phyloP scores from a whole-genome alignment of 2,329 filamentous ascomycete species.

The Diaporthe citrichinensis region DNA sequence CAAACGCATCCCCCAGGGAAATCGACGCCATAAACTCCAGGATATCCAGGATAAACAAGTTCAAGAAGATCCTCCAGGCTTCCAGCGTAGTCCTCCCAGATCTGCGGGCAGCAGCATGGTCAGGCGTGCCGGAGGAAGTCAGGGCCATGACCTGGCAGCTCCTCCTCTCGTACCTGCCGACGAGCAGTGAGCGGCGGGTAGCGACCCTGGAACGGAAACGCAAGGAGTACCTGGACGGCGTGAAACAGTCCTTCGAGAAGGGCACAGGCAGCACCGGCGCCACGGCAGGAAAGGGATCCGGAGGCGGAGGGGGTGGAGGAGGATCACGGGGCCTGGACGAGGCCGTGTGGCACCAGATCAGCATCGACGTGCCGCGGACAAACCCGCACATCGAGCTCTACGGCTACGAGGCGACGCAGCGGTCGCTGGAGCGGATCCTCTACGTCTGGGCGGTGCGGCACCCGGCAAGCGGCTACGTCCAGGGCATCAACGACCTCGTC shows the following conservation, averaged over 20 bases:
- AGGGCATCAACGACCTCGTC: conserved; percentile 98
- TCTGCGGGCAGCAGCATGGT: conserved; percentile 90
- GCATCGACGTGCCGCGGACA: conserved; percentile 95
- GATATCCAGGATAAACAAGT: conserved; percentile 97
- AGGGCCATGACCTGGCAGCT: conserved; percentile 99
- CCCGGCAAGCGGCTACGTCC: conserved; percentile 96
- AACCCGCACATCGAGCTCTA: conserved; percentile 97
- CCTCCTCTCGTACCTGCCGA: conserved; percentile 93
- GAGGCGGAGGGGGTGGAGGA: neutral
- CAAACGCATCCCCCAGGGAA: conserved; percentile 84
- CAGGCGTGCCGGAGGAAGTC: conserved; percentile 93
- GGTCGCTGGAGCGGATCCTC: conserved; percentile 92
- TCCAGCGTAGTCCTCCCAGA: conserved; percentile 90
- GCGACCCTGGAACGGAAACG: conserved; percentile 92
- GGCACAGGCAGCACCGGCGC: conserved; percentile 61
- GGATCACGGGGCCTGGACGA: conserved; percentile 82
- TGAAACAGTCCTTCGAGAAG: conserved; percentile 79
- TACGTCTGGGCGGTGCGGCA: conserved; percentile 99
- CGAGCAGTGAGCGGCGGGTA: conserved; percentile 94
- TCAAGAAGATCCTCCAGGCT: conserved; percentile 94
- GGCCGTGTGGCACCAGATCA: conserved; percentile 99
- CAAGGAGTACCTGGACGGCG: conserved; percentile 96
- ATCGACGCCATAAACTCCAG: conserved; percentile 87
- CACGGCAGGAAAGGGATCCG: conserved; percentile 40
- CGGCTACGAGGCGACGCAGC: conserved; percentile 94